phyloP scores from a whole-genome alignment of 2,329 filamentous ascomycete genomes.

The Talaromyces sp. region DNA sequence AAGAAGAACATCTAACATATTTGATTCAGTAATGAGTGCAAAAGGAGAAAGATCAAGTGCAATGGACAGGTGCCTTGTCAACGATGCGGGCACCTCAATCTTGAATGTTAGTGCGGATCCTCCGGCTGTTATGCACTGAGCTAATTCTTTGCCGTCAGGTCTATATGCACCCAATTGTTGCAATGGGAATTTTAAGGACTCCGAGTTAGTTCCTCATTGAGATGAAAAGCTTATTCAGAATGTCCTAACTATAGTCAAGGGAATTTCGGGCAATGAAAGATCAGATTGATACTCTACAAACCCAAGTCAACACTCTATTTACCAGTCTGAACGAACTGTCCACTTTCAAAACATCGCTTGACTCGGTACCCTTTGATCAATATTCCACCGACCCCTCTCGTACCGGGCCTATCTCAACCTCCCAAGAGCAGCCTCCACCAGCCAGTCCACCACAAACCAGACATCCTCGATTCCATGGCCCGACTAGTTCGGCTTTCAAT shows the following conservation, averaged over 20 bases:
- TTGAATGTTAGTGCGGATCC: conserved; percentile 51
- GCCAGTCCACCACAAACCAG: conserved; percentile 52
- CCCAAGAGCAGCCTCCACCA: conserved; percentile 26
- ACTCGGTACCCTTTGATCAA: conserved; percentile 35
- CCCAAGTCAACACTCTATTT: conserved; percentile 78
- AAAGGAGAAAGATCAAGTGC: conserved; percentile 67
- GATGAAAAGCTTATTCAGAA: background rate
- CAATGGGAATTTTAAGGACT: conserved; percentile 81
- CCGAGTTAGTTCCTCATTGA: conserved; percentile 55
- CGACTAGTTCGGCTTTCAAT: conserved; percentile 81
- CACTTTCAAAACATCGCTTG: conserved; percentile 39
- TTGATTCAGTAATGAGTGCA: conserved; percentile 59
- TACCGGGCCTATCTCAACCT: conserved; percentile 30
- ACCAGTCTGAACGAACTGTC: conserved; percentile 69
- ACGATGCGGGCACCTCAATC: conserved; percentile 62
- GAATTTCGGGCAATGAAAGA: conserved; percentile 81
- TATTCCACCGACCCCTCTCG: conserved; percentile 42
- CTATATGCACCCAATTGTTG: conserved; percentile 67
- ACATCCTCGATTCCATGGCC: conserved; percentile 72
- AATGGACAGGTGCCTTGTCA: conserved; percentile 66
- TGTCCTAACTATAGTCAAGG: conserved; percentile 32
- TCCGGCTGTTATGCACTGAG: background rate
- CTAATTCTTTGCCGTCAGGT: conserved; percentile 33
- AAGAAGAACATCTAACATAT: background rate
- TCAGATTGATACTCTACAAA: conserved; percentile 73